These are phyloP conservation scores for Neurospora cerealis DNA, from an alignment of 495 filamentous ascomycete genomes.

Conservation along the genomic window DNA sequence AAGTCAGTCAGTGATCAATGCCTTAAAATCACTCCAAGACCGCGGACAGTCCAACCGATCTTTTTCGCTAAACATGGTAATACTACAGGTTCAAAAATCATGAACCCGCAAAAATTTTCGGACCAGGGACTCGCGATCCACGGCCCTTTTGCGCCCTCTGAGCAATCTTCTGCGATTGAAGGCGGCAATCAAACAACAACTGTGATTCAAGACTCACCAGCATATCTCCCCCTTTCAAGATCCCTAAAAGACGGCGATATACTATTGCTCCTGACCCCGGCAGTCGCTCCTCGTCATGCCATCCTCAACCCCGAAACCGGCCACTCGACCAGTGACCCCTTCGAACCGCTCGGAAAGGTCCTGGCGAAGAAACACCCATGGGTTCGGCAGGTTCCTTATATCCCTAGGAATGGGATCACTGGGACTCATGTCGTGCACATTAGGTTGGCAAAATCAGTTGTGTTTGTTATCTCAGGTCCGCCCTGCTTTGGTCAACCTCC, in stretches of 20 bases:
- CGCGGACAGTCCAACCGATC: background rate
- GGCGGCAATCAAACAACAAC: constrained; percentile 1
- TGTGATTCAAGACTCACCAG: constrained; percentile 25
- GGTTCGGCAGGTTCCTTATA: constrained; percentile 53
- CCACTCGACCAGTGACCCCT: constrained; percentile 38
- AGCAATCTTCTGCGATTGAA: background rate
- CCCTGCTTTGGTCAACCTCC: constrained; percentile 24
- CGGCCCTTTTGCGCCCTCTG: background rate
- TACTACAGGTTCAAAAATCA: background rate
- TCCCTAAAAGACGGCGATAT: constrained; percentile 36
- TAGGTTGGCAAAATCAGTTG: constrained; percentile 40
- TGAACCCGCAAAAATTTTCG: background rate
- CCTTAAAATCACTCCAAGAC: background rate
- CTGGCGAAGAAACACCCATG: constrained; percentile 43
- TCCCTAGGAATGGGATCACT: constrained; percentile 46
- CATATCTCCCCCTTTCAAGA: constrained; percentile 32
- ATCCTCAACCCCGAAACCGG: constrained; percentile 3
- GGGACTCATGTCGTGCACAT: constrained; percentile 50
- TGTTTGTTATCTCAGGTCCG: constrained; percentile 43
- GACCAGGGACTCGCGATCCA: background rate
- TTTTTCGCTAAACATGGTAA: background rate
- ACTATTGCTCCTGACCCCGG: constrained; percentile 51
- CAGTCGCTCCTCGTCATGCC: constrained; percentile 35
- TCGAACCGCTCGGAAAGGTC: constrained; percentile 48
- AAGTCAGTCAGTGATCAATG: background rate